These are phyloP conservation scores for Fragaria nilgerrensis DNA, from an alignment of 306 rosid species.

Conservation along the genomic window DNA sequence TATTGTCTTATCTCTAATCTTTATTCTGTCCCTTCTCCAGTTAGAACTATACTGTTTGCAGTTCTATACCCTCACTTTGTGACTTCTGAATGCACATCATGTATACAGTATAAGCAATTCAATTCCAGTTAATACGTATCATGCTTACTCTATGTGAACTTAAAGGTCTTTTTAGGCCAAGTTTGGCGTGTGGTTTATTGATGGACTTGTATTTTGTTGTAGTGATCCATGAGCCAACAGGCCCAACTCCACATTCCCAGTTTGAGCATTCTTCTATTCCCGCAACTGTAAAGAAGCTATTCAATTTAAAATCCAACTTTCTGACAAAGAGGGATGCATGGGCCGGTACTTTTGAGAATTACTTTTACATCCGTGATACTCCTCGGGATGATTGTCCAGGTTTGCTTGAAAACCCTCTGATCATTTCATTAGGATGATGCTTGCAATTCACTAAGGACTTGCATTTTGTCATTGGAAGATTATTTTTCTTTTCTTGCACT, in stretches of 20 bases:
- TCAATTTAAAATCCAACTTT: slow-evolving; percentile 92
- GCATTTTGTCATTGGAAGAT: neutral
- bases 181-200: neutral
- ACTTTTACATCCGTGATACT: slow-evolving; percentile 61
- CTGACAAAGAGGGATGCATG: slow-evolving; percentile 96
- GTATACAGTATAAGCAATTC: neutral
- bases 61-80: neutral
- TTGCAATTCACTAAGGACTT: neutral
- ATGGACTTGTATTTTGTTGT: slow-evolving; percentile 27
- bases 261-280: slow-evolving; percentile 89
- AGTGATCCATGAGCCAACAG: slow-evolving; percentile 81
- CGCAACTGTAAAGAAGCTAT: slow-evolving; percentile 88
- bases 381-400: slow-evolving; percentile 97
- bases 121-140: neutral
- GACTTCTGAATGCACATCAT: neutral
- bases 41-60: neutral
- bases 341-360: slow-evolving; percentile 89
- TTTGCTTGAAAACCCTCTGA: slow-evolving; percentile 28
- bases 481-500: neutral
- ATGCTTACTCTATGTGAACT: neutral
- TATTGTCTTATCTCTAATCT: neutral
- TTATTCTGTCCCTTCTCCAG: neutral
- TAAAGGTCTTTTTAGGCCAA: neutral
- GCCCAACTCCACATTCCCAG: slow-evolving; percentile 77
- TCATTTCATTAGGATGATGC: neutral